Evolutionary conservation across 169 alveolate genomes (phyloP).

Genomic region (Plasmodium cynomolgi): DNA sequence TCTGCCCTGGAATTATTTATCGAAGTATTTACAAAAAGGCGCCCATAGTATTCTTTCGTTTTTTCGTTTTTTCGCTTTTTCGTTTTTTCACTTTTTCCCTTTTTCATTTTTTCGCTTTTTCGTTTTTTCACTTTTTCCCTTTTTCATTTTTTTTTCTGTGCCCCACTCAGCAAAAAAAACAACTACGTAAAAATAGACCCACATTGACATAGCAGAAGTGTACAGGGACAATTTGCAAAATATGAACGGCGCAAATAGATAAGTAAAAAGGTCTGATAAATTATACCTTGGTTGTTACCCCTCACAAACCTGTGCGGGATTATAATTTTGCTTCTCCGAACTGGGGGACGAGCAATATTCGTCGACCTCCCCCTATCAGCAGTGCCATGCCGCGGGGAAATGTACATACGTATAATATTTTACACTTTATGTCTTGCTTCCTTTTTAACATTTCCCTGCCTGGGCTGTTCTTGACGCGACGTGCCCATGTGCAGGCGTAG

Average conservation of each 20-base stretch:
- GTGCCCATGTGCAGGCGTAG: not conserved
- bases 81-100: not conserved
- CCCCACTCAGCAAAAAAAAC: not conserved
- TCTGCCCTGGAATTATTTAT: not conserved
- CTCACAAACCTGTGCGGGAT: not conserved
- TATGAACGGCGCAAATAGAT: not conserved
- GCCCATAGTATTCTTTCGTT: not conserved
- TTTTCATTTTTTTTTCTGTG: not conserved
- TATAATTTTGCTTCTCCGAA: not conserved
- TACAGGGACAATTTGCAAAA: not conserved
- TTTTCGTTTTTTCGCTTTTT: not conserved
- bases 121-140: not conserved
- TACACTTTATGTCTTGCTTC: not conserved
- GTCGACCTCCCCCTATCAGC: not conserved
- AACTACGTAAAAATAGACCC: not conserved
- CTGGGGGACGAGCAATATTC: not conserved
- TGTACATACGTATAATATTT: not conserved
- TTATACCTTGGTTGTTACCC: not conserved
- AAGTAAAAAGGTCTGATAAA: not conserved
- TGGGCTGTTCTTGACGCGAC: not conserved
- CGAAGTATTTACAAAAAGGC: not conserved
- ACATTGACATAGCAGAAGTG: not conserved
- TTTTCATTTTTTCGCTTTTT: no score
- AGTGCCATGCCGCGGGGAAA: not conserved
- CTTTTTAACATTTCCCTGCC: not conserved